Conservation (phyloP, 1,139 yeast species). For the Yamadazyma pseudoaaseri region DNA sequence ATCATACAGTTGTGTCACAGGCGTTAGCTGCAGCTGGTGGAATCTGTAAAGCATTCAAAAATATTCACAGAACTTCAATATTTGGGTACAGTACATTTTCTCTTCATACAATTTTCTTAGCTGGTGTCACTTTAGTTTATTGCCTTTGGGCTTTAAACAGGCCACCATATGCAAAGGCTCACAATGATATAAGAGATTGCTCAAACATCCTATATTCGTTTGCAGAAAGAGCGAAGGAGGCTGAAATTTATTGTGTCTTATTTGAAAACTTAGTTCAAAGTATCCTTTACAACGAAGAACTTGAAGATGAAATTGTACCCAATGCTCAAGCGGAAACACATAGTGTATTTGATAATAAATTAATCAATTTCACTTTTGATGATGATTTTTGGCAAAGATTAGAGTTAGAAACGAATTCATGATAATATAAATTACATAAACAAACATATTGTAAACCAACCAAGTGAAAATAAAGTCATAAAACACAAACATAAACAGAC, state of each 20-base stretch:
- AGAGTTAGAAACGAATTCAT: too few relatives aligned
- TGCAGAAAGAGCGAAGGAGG: conserved; percentile 21
- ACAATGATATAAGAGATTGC: conserved; percentile 21
- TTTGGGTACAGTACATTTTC: too few relatives aligned
- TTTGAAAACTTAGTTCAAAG: conserved; percentile 20
- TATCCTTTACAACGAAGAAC: conserved; percentile 12
- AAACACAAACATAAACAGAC: too few relatives aligned
- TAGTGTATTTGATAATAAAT: conserved; percentile 9
- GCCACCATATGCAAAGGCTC: conserved; percentile 16
- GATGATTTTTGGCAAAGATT: conserved; percentile 15
- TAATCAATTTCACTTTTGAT: conserved; percentile 13
- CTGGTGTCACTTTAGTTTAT: conserved; percentile 24
- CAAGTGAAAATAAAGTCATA: too few relatives aligned
- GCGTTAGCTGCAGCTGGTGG: too few relatives aligned
- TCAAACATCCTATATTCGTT: conserved; percentile 21
- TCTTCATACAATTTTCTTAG: too few relatives aligned
- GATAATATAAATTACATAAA: too few relatives aligned
- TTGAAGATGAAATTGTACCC: conserved; percentile 1
- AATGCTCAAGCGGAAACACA: not conserved
- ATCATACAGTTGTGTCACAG: too few relatives aligned
- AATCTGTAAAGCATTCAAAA: too few relatives aligned
- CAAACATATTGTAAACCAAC: too few relatives aligned
- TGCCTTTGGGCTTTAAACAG: too few relatives aligned
- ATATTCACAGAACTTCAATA: too few relatives aligned
- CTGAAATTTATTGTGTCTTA: conserved; percentile 19